Base-by-base conservation (phyloP, 2,329 filamentous ascomycete species). In the Diaporthe vexans region DNA sequence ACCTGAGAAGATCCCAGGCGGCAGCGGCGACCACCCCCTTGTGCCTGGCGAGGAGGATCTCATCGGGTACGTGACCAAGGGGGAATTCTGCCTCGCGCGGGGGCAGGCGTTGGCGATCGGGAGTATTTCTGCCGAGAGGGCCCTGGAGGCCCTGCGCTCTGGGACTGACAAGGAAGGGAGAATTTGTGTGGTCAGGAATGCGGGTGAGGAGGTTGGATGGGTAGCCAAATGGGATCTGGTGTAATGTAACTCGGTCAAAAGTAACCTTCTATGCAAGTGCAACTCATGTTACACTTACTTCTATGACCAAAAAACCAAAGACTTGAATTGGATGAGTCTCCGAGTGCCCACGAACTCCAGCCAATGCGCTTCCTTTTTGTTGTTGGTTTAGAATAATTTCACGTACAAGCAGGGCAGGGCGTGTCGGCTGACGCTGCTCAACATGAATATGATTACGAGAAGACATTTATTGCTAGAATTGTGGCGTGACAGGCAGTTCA, bases 11-110 rank as follows among this genome's bases (percentile, higher is more conserved):
- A 81, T 81, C 72, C 80, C 78, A 68, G 82, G 83, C 76, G 81
- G 88, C 83, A 80, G 83, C 33, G 85, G 86, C 0, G 81, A 83
- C 0, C 91, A 94, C 77, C 92, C 93, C 0, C 80, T 91, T 0
- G 91, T 95, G n/a, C 96, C 96, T 0, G 87, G 88, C 13, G 91
- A 91, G 76, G 87, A 89, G 29, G 94, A 98, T 81, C 86, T 98
- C 17, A 90, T 98, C 68, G 97, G 97, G 0, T 99, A 97, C 81
- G 92, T 98, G 33, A 98, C 95, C 2, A 93, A 93, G 1, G 97
- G 96, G 0, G 93, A 94, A 68, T 98, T 93, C 81, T 95, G 93
- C 79, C 88, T 98, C 2, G 90, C 91, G 2, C 91, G 93, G 77
- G 97, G 96, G 0, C 90, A 88, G 77, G 94, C 93, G 0, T 91